Conservation (phyloP, 2,329 filamentous ascomycete genomes). For the Phyllosticta paracitricarpa region DNA sequence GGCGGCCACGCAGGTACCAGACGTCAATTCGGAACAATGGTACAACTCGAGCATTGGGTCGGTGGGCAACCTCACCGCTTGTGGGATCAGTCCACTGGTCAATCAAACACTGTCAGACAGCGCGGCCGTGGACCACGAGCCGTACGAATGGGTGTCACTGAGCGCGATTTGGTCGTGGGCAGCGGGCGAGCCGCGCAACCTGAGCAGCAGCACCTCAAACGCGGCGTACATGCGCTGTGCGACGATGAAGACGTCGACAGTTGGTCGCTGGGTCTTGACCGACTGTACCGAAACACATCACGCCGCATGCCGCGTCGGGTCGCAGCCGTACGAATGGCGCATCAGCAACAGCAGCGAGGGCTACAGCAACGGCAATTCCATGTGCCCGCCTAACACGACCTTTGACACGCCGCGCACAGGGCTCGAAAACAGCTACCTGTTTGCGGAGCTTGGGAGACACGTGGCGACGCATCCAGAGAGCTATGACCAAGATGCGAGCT, state of each 20-base stretch:
- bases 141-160: slow-evolving; percentile 43
- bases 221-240: slow-evolving; percentile 43
- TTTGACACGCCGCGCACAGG: slow-evolving; percentile 52
- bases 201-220: slow-evolving; percentile 23
- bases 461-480: slow-evolving; percentile 16
- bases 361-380: slow-evolving; percentile 34
- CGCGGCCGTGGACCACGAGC: slow-evolving; percentile 36
- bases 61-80: slow-evolving; percentile 38
- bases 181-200: slow-evolving; percentile 43
- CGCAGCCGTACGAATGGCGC: slow-evolving; percentile 48
- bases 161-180: slow-evolving; percentile 53
- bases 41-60: slow-evolving; percentile 19
- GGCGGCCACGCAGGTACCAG: slow-evolving; percentile 12
- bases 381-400: slow-evolving; percentile 39
- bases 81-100: slow-evolving; percentile 51
- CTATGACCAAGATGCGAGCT: slow-evolving; percentile 15
- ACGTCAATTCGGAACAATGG: slow-evolving; percentile 14
- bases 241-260: slow-evolving; percentile 33
- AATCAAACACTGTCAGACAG: slow-evolving; percentile 44
- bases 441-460: slow-evolving; percentile 14
- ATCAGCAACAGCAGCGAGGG: slow-evolving; percentile 34
- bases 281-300: slow-evolving; percentile 44
- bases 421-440: slow-evolving; percentile 52
- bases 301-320: slow-evolving; percentile 46
- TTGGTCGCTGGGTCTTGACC: slow-evolving; percentile 48